Percentiles rank a stretch among this genome's conserved stretches.
phyloP scores from a whole-genome alignment of 176 grass and related monocot genomes.

The Oryza coarctata region DNA sequence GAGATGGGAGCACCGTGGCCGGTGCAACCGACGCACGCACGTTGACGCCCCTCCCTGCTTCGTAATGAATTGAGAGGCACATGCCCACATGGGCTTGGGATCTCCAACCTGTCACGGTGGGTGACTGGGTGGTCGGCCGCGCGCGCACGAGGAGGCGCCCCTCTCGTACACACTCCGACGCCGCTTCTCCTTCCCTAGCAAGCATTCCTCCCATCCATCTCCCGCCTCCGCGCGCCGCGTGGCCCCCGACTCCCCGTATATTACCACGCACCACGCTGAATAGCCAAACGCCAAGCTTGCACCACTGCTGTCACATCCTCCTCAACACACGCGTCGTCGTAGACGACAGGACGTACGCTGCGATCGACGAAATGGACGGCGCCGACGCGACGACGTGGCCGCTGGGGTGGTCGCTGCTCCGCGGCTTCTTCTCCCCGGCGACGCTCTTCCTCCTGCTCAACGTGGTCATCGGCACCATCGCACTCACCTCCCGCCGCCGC shows the following conservation, averaged over 20 bases:
- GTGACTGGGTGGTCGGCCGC: constrained; percentile 38
- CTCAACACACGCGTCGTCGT: background rate
- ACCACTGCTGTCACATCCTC: background rate
- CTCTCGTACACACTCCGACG: constrained; percentile 25
- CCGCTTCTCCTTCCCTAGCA: constrained; percentile 3
- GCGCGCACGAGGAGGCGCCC: constrained; percentile 8
- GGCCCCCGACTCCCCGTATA: constrained; percentile 3
- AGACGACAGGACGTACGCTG: background rate
- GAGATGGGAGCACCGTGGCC: constrained; percentile 6
- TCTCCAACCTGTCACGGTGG: constrained; percentile 32
- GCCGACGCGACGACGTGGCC: constrained; percentile 23
- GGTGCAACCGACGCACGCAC: background rate
- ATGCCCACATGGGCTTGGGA: background rate
- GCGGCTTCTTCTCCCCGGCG: constrained; percentile 59
- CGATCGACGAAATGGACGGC: constrained; percentile 15
- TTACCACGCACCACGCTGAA: background rate
- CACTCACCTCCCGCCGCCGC: constrained; percentile 53
- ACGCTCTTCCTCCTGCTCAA: constrained; percentile 84
- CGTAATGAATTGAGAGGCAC: background rate
- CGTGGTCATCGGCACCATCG: constrained; percentile 84
- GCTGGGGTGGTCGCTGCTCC: constrained; percentile 44
- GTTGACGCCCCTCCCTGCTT: background rate
- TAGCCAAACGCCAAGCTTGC: background rate
- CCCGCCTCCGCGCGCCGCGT: constrained; percentile 12
- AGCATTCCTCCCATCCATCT: constrained; percentile 16